These are phyloP conservation scores for Colletotrichum lini DNA, from an alignment of 2,329 filamentous ascomycete genomes.

Conservation along the genomic window DNA sequence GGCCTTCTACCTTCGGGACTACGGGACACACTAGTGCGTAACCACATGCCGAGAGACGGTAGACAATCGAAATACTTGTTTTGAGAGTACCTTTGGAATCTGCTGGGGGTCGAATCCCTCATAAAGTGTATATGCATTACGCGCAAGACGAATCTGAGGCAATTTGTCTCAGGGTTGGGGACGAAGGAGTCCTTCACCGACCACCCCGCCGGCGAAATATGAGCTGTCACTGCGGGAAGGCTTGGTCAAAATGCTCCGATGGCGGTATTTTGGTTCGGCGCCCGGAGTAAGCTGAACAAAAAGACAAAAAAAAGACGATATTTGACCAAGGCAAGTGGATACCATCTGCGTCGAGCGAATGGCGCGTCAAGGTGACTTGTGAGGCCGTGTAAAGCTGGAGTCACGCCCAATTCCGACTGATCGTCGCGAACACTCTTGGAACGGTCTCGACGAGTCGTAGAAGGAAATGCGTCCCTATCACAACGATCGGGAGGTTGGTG, in stretches of 20 bases:
- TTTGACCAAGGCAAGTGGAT: not conserved
- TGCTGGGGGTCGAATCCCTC: constrained; percentile 23
- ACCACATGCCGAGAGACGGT: constrained; percentile 15
- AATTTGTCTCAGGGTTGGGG: not conserved
- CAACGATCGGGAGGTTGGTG: not conserved
- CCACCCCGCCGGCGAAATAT: constrained; percentile 17
- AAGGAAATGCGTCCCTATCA: not conserved
- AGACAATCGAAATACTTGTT: constrained; percentile 21
- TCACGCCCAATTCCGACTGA: not conserved
- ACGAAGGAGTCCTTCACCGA: constrained; percentile 16
- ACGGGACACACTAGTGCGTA: not conserved
- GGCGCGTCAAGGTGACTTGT: not conserved
- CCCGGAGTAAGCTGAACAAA: constrained; percentile 4
- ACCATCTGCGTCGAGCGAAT: not conserved
- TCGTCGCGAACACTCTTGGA: not conserved
- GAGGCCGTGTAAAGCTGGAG: not conserved
- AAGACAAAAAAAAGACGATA: not conserved
- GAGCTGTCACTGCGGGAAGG: constrained; percentile 29
- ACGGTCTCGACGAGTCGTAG: not conserved
- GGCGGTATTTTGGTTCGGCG: constrained; percentile 14
- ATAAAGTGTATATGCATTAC: not conserved
- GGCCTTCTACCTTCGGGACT: constrained; percentile 1
- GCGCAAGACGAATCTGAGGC: not conserved
- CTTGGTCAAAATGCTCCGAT: constrained; percentile 1
- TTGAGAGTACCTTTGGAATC: constrained; percentile 2